These are phyloP conservation scores for Yarrowia sp. DNA, from an alignment of 805 yeast species.

Conservation along the genomic window DNA sequence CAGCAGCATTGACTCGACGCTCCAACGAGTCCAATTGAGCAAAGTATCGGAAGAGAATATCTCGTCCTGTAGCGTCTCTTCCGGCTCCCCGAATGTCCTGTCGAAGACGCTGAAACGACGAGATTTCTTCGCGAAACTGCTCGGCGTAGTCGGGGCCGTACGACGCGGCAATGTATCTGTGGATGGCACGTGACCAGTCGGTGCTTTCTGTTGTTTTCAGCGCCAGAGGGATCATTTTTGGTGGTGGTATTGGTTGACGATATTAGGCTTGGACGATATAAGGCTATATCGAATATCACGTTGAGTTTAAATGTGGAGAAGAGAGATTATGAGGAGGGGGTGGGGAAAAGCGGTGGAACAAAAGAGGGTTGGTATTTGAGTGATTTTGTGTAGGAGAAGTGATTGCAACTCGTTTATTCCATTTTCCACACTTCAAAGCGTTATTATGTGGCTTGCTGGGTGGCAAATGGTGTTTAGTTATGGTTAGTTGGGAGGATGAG, in stretches of 20 bases:
- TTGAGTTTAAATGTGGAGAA: no score
- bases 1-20: conserved; percentile 64
- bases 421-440: no score
- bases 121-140: conserved; percentile 57
- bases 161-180: conserved; percentile 51
- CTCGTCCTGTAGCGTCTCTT: conserved; percentile 47
- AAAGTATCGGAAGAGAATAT: conserved; percentile 63
- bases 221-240: conserved; percentile 37
- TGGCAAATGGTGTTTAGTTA: background rate
- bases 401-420: no score
- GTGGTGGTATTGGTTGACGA: background rate
- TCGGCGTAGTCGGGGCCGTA: conserved; percentile 54
- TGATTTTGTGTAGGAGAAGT: no score
- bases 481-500: background rate
- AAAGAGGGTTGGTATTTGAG: no score
- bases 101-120: conserved; percentile 54
- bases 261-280: background rate
- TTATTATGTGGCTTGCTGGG: background rate
- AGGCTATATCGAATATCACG: background rate
- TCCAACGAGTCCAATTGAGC: conserved; percentile 79
- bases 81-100: conserved; percentile 54
- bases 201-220: conserved; percentile 50
- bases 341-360: no score
- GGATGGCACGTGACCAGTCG: conserved; percentile 65
- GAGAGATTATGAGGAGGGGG: no score